phyloP scores from a whole-genome alignment of 2,329 filamentous ascomycete genomes.

The Pseudohalonectria lignicola region DNA sequence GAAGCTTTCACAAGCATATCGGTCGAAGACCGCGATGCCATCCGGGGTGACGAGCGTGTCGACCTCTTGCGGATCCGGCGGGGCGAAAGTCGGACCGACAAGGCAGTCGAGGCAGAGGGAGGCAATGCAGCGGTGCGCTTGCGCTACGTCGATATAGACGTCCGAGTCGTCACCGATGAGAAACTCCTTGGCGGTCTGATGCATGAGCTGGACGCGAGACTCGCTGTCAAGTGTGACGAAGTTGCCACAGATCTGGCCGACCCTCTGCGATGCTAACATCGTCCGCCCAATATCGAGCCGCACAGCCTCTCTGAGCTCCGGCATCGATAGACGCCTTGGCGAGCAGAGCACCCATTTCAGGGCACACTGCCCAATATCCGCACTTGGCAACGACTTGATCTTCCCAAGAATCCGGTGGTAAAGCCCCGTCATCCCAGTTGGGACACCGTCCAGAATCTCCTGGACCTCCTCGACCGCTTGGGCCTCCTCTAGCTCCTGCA shows the following conservation, averaged over 20 bases:
- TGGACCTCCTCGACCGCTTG: not conserved
- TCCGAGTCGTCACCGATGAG: not conserved
- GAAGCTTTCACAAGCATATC: not conserved
- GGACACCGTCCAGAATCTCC: not conserved
- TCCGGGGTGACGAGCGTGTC: no score
- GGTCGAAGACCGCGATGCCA: not conserved
- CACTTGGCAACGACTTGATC: not conserved
- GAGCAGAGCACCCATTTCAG: not conserved
- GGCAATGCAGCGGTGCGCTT: not conserved
- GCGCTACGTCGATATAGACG: not conserved
- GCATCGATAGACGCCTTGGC: not conserved
- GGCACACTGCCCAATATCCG: not conserved
- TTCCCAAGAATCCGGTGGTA: not conserved
- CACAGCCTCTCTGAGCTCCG: constrained; percentile 6
- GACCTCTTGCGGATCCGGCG: no score
- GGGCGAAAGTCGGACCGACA: not conserved
- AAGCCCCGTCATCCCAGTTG: not conserved
- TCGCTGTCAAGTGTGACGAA: not conserved
- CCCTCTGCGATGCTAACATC: not conserved
- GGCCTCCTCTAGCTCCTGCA: not conserved
- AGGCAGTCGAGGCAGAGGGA: not conserved
- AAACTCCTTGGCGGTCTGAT: not conserved
- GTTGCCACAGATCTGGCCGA: not conserved
- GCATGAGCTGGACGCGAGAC: not conserved
- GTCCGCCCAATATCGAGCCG: constrained; percentile 5